Percentiles rank a stretch among this genome's conserved stretches.
Evolutionary conservation across 106 monocot genomes (phyloP).

Genomic region (Dioscorea dumetorum): DNA sequence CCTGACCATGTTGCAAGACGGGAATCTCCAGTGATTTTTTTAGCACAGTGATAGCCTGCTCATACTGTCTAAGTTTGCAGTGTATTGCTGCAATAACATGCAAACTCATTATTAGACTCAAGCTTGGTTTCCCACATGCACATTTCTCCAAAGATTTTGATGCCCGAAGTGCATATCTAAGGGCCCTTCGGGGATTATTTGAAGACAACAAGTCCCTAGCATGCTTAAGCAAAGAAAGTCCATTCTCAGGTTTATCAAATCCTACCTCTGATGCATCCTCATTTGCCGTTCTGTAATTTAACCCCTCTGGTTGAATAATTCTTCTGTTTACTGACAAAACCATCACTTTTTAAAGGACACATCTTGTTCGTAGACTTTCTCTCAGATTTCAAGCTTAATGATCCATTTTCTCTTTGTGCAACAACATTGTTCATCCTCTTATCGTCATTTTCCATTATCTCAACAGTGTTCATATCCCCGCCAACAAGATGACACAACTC

Average conservation of each 20-base stretch:
- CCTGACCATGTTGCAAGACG: constrained; percentile 33
- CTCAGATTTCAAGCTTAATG: constrained; percentile 5
- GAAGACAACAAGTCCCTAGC: constrained; percentile 75
- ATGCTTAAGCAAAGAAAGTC: constrained; percentile 80
- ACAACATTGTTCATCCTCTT: constrained; percentile 17
- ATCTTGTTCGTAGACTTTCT: constrained; percentile 13
- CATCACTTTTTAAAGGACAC: constrained; percentile 34
- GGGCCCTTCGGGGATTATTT: constrained; percentile 53
- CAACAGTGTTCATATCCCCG: constrained; percentile 40
- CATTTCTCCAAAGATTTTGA: constrained; percentile 49
- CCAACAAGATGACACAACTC: constrained; percentile 86
- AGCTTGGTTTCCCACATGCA: constrained; percentile 36
- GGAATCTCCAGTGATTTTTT: constrained; percentile 43
- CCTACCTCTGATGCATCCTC: constrained; percentile 39
- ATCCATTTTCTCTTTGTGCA: constrained; percentile 13
- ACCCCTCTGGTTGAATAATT: constrained; percentile 3
- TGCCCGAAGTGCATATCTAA: constrained; percentile 54
- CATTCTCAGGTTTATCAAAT: constrained; percentile 64
- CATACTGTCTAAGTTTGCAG: constrained; percentile 41
- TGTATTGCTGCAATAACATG: constrained; percentile 61
- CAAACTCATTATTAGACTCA: constrained; percentile 55
- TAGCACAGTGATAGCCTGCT: constrained; percentile 39
- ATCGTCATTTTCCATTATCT: constrained; percentile 40
- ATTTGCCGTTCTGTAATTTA: constrained; percentile 27
- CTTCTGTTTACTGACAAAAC: constrained; percentile 27